phyloP scores from a whole-genome alignment of 768 basidiomycete species.

The Collybiopsis confluens region DNA sequence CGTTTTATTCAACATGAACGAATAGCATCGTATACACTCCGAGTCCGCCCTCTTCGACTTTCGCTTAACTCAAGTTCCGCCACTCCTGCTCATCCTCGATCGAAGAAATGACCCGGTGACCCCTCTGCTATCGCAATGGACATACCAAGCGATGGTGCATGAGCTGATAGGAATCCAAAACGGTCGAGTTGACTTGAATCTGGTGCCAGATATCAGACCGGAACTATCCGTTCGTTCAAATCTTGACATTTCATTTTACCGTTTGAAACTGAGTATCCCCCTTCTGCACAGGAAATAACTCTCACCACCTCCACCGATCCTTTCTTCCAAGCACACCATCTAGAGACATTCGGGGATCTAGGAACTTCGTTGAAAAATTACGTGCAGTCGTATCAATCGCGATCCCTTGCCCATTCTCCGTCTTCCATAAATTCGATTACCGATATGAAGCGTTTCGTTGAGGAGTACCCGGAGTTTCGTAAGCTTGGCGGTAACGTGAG shows the following conservation, averaged over 20 bases:
- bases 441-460: constrained; percentile 97
- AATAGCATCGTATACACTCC: constrained; percentile 72
- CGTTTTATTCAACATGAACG: not conserved
- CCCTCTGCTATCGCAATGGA: constrained; percentile 95
- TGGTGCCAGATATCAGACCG: constrained; percentile 80
- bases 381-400: constrained; percentile 88
- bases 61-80: constrained; percentile 81
- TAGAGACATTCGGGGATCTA: constrained; percentile 95
- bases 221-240: constrained; percentile 79
- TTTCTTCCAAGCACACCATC: constrained; percentile 87
- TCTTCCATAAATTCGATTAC: constrained; percentile 87
- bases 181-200: constrained; percentile 80
- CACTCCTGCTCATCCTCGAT: constrained; percentile 88
- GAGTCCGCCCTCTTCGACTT: constrained; percentile 91
- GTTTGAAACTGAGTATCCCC: no score
- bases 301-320: constrained; percentile 87
- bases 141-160: constrained; percentile 99
- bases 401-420: constrained; percentile 70
- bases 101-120: constrained; percentile 97
- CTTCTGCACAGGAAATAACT: constrained; percentile 79
- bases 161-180: constrained; percentile 92
- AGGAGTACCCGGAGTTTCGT: constrained; percentile 96
- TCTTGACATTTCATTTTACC: not conserved
- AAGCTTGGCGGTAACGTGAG: constrained; percentile 97
- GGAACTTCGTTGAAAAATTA: constrained; percentile 89